Base-by-base conservation (phyloP, 169 alveolate species). In the Perkinsus olseni region DNA sequence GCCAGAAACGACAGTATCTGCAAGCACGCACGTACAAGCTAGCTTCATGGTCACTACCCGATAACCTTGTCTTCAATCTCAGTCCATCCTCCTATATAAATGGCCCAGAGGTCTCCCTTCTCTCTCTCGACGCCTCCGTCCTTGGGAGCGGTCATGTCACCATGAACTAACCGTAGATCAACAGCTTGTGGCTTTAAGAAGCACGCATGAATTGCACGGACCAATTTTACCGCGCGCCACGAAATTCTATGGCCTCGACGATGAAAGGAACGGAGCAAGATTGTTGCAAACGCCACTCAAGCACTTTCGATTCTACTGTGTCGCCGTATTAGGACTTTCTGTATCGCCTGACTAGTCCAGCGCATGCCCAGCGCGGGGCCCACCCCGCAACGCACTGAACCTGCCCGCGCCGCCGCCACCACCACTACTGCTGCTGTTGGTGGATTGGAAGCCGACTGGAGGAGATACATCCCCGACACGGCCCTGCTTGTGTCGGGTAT, bases 281-380 rank as follows among this genome's bases (percentile, higher is more conserved):
- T n/a, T 28, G 10, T 13, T 62, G 31, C 82, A 62, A 13, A 28
- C 82, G 36, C 34, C n/a, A n/a, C n/a, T n/a, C n/a, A n/a, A n/a
- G n/a, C n/a, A n/a, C n/a, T n/a, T n/a, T 40, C 50, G 50, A 40
- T 40, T 11, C 50, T 40, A 40, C 11, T 40, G 50, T 6, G 50
- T 40, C 11, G 3, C 50, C 50, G 3, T 40, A 11, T 11, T 11
- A 40, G 50, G 50, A 11, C 50, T 62, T 62, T 62, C 82, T 62
- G 31, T 28, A 62, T 62, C 82, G 34, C 82, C 31, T 62, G 82
- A 62, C 17, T 24, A 62, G 82, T 62, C 31, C 13, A 62, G 28
- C 82, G 82, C 82, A 62, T 62, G 82, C 37, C 82, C 82, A 28
- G 34, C 82, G 82, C 82, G 82, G 82, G 82, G 82, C 82, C 82